Base-by-base conservation (phyloP, 352 stramenopile genomes). In the Phytophthora sp. region DNA sequence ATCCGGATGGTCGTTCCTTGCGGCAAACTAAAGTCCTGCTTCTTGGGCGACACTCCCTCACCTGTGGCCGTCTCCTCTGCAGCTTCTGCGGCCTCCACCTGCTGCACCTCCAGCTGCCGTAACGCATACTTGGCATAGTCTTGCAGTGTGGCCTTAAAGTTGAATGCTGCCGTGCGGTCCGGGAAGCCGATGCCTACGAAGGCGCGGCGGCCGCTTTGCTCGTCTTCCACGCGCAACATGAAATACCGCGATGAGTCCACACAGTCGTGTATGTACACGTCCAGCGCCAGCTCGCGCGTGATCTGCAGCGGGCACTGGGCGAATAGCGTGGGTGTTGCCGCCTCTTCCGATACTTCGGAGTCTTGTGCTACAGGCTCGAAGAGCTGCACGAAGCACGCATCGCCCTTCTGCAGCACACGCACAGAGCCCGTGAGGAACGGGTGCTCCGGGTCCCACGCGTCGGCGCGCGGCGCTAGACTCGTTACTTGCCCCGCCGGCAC, bases 241-340 rank as follows among this genome's bases (percentile, higher is more conserved):
- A 96, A 96, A 69, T 96, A 96, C 26, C 88, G 84, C 49, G 88
- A 96, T 51, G 88, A 94, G 64, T 96, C 88, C 46, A 90, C 84
- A 45, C 86, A 96, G 64, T 96, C 86, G 44, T 94, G 88, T 16
- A 96, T 79, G 63, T 91, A 94, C 39, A 88, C 71, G 33, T 90
- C 82, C 24, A 96, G 74, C 30, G 71, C 13, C 24, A 88, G 68
- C 23, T 91, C 84, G 12, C 53, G 69, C 13, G 83, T 74, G 65
- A 96, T 90, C 47, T 82, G 77, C 13, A 96, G 64, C 7, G 88
- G 86, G 31, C 88, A 94, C 60, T 93, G 83, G 16, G 88, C 88
- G 33, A 96, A 94, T 12, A 96, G 72, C 59, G 75, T 79, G 23
- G 74, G 70, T 47, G 27, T 6, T n/a, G 38, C 33, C 11, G 23